These are phyloP conservation scores for Plasmodium adleri DNA, from an alignment of 169 alveolate genomes.

Conservation along the genomic window DNA sequence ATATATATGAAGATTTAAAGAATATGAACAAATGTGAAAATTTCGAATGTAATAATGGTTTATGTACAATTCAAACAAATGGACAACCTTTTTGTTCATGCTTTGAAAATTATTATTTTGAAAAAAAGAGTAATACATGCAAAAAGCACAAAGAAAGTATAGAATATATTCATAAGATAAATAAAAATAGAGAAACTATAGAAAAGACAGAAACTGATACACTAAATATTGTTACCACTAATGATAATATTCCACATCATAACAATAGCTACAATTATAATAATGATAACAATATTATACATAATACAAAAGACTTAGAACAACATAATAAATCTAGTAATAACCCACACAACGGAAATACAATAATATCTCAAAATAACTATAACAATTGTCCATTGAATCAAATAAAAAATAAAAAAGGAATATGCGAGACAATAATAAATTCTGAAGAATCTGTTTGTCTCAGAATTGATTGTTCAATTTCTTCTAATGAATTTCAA, in stretches of 20 bases:
- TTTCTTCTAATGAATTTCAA: constrained; percentile 16
- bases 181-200: not conserved
- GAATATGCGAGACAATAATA: not conserved
- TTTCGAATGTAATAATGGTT: constrained; percentile 28
- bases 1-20: not conserved
- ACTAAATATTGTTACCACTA: too few species aligned
- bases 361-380: not conserved
- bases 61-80: constrained; percentile 36
- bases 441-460: constrained; percentile 19
- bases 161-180: not conserved
- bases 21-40: constrained; percentile 29
- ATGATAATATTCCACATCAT: too few species aligned
- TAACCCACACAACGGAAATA: not conserved
- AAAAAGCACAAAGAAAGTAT: constrained; percentile 15
- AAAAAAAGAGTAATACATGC: constrained; percentile 27
- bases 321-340: not conserved
- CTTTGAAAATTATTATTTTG: constrained; percentile 57
- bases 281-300: not conserved
- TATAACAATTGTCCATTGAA: not conserved
- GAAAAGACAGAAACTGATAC: not conserved
- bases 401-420: constrained; percentile 28
- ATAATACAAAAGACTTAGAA: not conserved
- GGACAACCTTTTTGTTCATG: constrained; percentile 72
- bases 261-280: too few species aligned
- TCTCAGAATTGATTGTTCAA: constrained; percentile 57